phyloP scores from a whole-genome alignment of 1,284 basidiomycete species.

The Puccinia novopanici region DNA sequence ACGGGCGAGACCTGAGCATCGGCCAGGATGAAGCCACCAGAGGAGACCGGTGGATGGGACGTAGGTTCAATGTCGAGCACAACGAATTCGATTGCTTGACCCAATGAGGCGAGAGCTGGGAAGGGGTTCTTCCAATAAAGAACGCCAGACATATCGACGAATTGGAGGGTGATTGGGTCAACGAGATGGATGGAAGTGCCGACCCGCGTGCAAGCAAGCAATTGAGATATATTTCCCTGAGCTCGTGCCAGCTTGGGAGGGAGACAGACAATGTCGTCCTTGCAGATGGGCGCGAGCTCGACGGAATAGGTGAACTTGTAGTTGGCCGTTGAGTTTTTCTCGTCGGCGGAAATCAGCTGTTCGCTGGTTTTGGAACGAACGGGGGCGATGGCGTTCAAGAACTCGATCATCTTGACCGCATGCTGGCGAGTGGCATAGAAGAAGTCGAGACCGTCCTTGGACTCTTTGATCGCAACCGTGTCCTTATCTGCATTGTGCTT shows the following conservation, averaged over 20 bases:
- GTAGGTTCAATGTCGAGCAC: slow-evolving; percentile 85
- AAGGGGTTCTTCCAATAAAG: slow-evolving; percentile 91
- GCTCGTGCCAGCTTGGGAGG: slow-evolving; percentile 77
- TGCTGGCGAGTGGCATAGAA: slow-evolving; percentile 88
- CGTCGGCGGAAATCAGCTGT: slow-evolving; percentile 88
- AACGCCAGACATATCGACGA: slow-evolving; percentile 75
- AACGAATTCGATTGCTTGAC: slow-evolving; percentile 90
- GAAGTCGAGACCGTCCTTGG: slow-evolving; percentile 92
- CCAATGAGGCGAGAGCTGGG: slow-evolving; percentile 74
- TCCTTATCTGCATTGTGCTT: slow-evolving; percentile 97
- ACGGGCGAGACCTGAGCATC: slow-evolving; percentile 91
- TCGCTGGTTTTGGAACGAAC: slow-evolving; percentile 85
- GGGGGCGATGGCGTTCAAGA: slow-evolving; percentile 82
- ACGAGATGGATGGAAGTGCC: slow-evolving; percentile 88
- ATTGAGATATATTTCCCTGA: slow-evolving; percentile 81
- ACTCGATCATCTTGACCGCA: slow-evolving; percentile 97
- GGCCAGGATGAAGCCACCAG: slow-evolving; percentile 69
- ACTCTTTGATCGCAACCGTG: slow-evolving; percentile 88
- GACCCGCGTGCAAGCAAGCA: slow-evolving; percentile 84
- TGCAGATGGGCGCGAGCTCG: slow-evolving; percentile 94
- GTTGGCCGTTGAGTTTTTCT: slow-evolving; percentile 86
- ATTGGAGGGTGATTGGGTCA: slow-evolving; percentile 82
- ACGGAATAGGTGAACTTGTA: slow-evolving; percentile 98
- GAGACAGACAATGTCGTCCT: slow-evolving; percentile 92
- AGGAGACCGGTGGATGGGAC: slow-evolving; percentile 63